phyloP scores from a whole-genome alignment of 805 yeast species.

The Starmerella bombicola region DNA sequence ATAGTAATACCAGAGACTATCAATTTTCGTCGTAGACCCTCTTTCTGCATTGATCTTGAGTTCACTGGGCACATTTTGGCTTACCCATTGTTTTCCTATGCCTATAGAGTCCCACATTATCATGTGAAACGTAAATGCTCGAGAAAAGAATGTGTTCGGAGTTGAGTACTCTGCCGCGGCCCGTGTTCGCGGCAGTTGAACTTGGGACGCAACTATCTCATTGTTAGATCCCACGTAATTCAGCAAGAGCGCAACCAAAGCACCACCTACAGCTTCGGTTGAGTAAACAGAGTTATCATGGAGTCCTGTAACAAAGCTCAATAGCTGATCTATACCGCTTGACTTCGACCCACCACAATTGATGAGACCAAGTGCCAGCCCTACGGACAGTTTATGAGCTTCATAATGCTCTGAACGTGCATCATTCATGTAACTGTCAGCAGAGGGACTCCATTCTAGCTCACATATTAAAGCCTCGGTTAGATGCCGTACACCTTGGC shows the following conservation, averaged over 20 bases:
- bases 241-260: conserved; percentile 61
- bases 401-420: conserved; percentile 44
- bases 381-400: conserved; percentile 33
- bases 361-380: conserved; percentile 73
- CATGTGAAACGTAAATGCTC: conserved; percentile 51
- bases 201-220: conserved; percentile 43
- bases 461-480: conserved; percentile 66
- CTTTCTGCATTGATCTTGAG: conserved; percentile 14
- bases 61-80: conserved; percentile 39
- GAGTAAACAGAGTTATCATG: conserved; percentile 8
- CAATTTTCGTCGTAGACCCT: conserved; percentile 32
- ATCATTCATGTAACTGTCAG: not conserved
- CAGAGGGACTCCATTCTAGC: conserved; percentile 26
- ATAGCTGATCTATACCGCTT: conserved; percentile 44
- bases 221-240: conserved; percentile 61
- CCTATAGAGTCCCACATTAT: conserved; percentile 62
- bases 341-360: conserved; percentile 58
- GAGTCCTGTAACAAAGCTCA: conserved; percentile 36
- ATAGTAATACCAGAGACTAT: conserved; percentile 28
- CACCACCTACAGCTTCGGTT: conserved; percentile 35
- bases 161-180: conserved; percentile 56
- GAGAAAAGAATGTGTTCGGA: conserved; percentile 61
- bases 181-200: conserved; percentile 47
- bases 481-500: conserved; percentile 73
- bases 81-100: conserved; percentile 42